phyloP scores from a whole-genome alignment of 2,329 filamentous ascomycete genomes.

The Sporothrix curviconia region DNA sequence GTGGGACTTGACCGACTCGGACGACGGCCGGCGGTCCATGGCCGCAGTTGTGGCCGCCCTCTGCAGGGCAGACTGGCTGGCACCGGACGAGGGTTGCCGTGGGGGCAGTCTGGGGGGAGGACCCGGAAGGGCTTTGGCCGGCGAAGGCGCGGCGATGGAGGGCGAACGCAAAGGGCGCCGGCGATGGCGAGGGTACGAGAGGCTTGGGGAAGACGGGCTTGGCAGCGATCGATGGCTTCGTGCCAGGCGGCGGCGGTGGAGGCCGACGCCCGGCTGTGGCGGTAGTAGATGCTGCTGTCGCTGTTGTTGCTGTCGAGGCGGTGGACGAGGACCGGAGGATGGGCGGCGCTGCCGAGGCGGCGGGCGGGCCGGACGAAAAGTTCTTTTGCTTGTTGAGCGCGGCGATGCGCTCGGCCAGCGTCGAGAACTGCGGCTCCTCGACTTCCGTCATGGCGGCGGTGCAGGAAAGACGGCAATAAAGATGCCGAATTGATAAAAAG shows the following conservation, averaged over 20 bases:
- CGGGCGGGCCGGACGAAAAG: conserved; percentile 30
- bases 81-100: conserved; percentile 35
- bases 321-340: conserved; percentile 14
- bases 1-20: conserved; percentile 51
- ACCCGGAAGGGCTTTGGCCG: conserved; percentile 28
- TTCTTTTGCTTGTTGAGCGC: conserved; percentile 57
- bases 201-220: conserved; percentile 22
- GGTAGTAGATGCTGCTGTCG: background rate
- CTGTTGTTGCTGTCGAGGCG: background rate
- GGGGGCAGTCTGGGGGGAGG: conserved; percentile 44
- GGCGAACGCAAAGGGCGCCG: conserved; percentile 18
- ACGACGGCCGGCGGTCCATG: conserved; percentile 44
- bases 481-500: too few species aligned
- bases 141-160: conserved; percentile 31
- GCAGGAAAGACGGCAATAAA: too few species aligned
- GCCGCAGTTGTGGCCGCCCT: background rate
- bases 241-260: background rate
- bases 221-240: background rate
- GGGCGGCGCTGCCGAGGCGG: conserved; percentile 18
- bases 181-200: background rate
- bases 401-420: conserved; percentile 56
- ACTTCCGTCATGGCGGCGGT: conserved; percentile 47
- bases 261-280: conserved; percentile 3
- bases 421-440: conserved; percentile 56
- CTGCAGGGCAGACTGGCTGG: conserved; percentile 32